Conservation (phyloP, 148 eudicot genomes). For the Rhododendron henanense region DNA sequence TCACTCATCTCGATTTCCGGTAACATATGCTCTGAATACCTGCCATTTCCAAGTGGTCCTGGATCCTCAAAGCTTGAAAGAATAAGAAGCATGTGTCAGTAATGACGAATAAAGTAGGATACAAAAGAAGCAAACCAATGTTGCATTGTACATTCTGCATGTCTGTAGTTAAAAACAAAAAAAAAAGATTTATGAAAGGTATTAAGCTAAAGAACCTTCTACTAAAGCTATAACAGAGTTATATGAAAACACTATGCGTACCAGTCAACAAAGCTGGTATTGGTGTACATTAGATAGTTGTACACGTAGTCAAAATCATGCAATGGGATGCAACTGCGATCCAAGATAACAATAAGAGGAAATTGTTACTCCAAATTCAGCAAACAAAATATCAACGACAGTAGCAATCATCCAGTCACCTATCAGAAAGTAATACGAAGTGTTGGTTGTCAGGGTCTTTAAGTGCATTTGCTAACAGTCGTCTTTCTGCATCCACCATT, state of each 20-base stretch:
- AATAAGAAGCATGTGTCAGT: conserved; percentile 15
- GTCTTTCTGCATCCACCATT: conserved; percentile 96
- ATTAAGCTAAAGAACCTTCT: not conserved
- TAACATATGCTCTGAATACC: conserved; percentile 82
- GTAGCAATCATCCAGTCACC: conserved; percentile 35
- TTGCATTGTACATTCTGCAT: not conserved
- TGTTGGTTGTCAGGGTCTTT: conserved; percentile 86
- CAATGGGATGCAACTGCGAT: conserved; percentile 87
- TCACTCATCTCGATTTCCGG: conserved; percentile 76
- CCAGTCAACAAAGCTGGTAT: conserved; percentile 91
- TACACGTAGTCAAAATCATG: conserved; percentile 79
- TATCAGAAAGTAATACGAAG: conserved; percentile 92
- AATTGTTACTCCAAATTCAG: not conserved
- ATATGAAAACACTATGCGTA: conserved; percentile 21
- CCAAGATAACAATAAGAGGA: conserved; percentile 15
- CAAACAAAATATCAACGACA: not conserved
- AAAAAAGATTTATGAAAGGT: not conserved
- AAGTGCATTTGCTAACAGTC: conserved; percentile 88
- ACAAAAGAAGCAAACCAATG: not conserved
- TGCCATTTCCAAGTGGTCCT: conserved; percentile 93
- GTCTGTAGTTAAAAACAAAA: not conserved
- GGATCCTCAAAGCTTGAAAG: conserved; percentile 88
- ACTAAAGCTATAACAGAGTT: not conserved
- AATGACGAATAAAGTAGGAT: not conserved
- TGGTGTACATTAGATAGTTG: conserved; percentile 79